These are phyloP conservation scores for Naganishia onofrii DNA, from an alignment of 768 basidiomycete species.

Conservation along the genomic window DNA sequence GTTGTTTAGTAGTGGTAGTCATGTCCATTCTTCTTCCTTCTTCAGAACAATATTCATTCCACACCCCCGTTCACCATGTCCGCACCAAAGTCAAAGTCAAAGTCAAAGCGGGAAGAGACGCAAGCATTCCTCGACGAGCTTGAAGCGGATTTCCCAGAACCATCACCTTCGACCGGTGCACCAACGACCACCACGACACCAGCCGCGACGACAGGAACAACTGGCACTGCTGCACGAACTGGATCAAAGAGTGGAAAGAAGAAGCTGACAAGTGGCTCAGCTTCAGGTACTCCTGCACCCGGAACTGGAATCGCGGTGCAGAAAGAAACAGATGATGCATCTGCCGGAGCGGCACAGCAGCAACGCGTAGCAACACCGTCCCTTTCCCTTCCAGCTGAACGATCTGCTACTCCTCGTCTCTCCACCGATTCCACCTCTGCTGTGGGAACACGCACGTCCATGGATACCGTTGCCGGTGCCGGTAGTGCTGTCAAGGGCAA, in stretches of 20 bases:
- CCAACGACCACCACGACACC: conserved; percentile 14
- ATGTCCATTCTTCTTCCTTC: no score
- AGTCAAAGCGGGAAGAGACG: conserved; percentile 62
- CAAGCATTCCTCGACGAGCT: conserved; percentile 91
- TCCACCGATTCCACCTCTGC: background rate
- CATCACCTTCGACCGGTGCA: conserved; percentile 32
- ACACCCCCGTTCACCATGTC: conserved; percentile 5
- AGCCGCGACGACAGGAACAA: background rate
- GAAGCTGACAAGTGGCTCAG: conserved; percentile 8
- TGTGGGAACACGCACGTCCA: conserved; percentile 34
- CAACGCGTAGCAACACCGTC: background rate
- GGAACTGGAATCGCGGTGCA: conserved; percentile 3
- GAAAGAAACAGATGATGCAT: background rate
- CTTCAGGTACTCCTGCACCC: background rate
- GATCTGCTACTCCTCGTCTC: background rate
- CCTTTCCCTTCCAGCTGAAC: background rate
- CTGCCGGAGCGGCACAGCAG: background rate
- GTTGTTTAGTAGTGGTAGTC: no score
- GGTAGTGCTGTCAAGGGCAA: background rate
- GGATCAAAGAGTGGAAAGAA: conserved; percentile 9
- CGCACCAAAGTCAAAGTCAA: conserved; percentile 28
- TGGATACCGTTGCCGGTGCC: conserved; percentile 31
- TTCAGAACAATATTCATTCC: no score
- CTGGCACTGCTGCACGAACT: background rate
- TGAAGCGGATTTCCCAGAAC: conserved; percentile 28